Percentiles rank a stretch among this genome's conserved stretches.
phyloP scores from a whole-genome alignment of 1,284 basidiomycete species.

The Apiotrichum akiyoshidainum region DNA sequence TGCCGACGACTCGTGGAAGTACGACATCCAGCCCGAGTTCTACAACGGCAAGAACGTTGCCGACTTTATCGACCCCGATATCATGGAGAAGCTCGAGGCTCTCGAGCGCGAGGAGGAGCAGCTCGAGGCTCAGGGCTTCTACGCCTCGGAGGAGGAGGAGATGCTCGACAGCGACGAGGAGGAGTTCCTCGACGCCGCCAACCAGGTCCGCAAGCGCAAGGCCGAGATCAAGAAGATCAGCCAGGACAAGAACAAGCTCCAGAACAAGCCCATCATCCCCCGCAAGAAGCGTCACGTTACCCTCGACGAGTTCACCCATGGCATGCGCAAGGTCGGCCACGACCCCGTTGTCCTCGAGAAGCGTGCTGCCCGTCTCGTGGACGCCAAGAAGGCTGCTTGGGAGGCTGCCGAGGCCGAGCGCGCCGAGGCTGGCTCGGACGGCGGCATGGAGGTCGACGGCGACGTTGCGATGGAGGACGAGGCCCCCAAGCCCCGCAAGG shows the following conservation, averaged over 20 bases:
- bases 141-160: slow-evolving; percentile 78
- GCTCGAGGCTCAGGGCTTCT: slow-evolving; percentile 90
- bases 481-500: slow-evolving; percentile 3
- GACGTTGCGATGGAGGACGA: slow-evolving; percentile 15
- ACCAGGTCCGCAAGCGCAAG: slow-evolving; percentile 63
- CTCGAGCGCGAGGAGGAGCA: slow-evolving; percentile 95
- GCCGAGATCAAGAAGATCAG: slow-evolving; percentile 67
- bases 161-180: slow-evolving; percentile 92
- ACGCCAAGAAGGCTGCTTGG: slow-evolving; percentile 44
- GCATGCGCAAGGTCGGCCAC: slow-evolving; percentile 79
- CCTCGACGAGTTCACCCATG: slow-evolving; percentile 76
- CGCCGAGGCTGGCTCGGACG: slow-evolving; percentile 18
- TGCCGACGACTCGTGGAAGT: slow-evolving; percentile 89
- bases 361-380: slow-evolving; percentile 72
- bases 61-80: slow-evolving; percentile 99
- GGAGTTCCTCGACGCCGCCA: slow-evolving; percentile 66
- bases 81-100: slow-evolving; percentile 91
- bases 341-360: slow-evolving; percentile 85
- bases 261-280: slow-evolving; percentile 78
- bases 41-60: slow-evolving; percentile 98
- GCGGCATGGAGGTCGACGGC: slow-evolving; percentile 6
- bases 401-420: slow-evolving; percentile 46
- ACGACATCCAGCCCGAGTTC: slow-evolving; percentile 92
- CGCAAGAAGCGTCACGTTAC: slow-evolving; percentile 82
- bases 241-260: slow-evolving; percentile 81